These are phyloP conservation scores for Herpetospermum pedunculosum DNA, from an alignment of 306 rosid genomes.

Conservation along the genomic window DNA sequence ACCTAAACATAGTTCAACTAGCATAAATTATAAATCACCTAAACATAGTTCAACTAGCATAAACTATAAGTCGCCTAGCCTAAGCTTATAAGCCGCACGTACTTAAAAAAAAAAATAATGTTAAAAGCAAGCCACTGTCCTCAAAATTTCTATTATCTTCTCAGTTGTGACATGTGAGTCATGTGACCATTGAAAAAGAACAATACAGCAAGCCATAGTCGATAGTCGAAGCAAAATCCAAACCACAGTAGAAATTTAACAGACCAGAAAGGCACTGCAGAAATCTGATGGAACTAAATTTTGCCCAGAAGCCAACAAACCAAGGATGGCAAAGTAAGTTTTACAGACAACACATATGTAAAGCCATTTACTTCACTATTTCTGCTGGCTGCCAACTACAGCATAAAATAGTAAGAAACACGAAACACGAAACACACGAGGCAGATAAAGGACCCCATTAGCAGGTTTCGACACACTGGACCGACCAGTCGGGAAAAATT, in stretches of 20 bases:
- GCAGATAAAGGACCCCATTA: neutral
- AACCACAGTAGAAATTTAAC: neutral
- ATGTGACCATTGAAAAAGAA: neutral
- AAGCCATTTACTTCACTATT: neutral
- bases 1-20: no score
- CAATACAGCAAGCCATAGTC: neutral
- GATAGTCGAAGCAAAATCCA: neutral
- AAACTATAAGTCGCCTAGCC: no score
- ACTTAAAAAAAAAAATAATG: no score
- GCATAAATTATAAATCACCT: no score
- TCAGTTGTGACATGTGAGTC: no score
- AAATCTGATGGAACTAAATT: no score
- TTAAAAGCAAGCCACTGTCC: neutral
- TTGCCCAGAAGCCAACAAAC: neutral
- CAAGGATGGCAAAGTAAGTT: neutral
- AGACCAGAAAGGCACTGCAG: neutral
- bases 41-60: no score
- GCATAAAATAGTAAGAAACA: neutral
- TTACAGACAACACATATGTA: neutral
- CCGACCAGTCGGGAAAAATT: neutral
- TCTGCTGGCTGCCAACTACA: neutral
- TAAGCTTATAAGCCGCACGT: no score
- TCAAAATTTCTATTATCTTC: neutral
- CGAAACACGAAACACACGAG: neutral
- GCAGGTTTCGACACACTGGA: neutral